Evolutionary conservation across 1,284 basidiomycete genomes (phyloP).

Genomic region (Lignosus rhinocerotis): DNA sequence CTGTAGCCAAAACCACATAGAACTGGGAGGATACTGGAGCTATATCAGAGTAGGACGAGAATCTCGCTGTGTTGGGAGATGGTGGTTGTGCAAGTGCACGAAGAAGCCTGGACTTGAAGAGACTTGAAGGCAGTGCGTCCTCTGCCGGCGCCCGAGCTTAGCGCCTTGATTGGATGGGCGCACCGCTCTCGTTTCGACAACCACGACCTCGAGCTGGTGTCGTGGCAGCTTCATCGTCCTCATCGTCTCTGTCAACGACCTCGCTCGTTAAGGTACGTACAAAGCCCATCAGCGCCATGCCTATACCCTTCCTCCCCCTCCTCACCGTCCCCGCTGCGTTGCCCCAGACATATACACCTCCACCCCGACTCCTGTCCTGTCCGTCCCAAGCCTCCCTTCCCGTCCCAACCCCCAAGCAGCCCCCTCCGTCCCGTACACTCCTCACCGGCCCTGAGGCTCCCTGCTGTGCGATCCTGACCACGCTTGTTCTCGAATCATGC

Average conservation of each 20-base stretch:
- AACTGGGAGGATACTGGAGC: too few relatives aligned
- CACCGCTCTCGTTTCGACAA: constrained; percentile 51
- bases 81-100: too few relatives aligned
- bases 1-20: too few relatives aligned
- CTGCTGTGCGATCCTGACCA: constrained; percentile 29
- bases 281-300: constrained; percentile 26
- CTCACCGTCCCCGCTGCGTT: constrained; percentile 36
- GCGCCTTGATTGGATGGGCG: constrained; percentile 9
- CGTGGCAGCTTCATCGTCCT: constrained; percentile 15
- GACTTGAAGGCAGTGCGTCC: too few relatives aligned
- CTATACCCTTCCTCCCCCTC: constrained; percentile 37
- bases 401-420: constrained; percentile 16
- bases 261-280: constrained; percentile 30
- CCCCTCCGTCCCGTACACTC: constrained; percentile 26
- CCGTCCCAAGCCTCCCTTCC: constrained; percentile 32
- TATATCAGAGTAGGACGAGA: too few relatives aligned
- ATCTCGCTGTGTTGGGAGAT: too few relatives aligned
- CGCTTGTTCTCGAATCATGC: constrained; percentile 61
- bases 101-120: too few relatives aligned
- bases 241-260: constrained; percentile 20
- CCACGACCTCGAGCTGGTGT: constrained; percentile 18
- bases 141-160: neutral
- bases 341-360: constrained; percentile 30
- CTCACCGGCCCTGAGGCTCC: constrained; percentile 30
- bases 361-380: constrained; percentile 29